Evolutionary conservation across 2,329 filamentous ascomycete species (phyloP).

Genomic region (Drechslerella dactyloides): DNA sequence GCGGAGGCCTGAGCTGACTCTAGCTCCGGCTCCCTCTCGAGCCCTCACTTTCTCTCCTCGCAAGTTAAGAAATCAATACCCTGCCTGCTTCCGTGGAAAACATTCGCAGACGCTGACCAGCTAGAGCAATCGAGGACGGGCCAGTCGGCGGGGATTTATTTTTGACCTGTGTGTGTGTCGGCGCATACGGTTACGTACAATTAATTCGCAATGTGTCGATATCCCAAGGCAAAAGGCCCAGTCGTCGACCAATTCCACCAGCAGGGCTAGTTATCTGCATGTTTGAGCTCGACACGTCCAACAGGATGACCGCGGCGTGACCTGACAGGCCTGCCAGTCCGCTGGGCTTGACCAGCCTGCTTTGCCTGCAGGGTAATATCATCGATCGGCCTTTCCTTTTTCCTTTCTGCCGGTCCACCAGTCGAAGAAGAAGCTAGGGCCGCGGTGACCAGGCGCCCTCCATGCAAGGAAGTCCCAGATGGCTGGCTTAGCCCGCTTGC

Average conservation of each 20-base stretch:
- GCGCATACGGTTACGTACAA: slow-evolving; percentile 3
- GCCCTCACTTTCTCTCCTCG: no score
- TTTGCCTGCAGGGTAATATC: not conserved
- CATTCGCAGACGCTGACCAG: no score
- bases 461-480: not conserved
- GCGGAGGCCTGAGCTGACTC: not conserved
- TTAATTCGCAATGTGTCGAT: not conserved
- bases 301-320: slow-evolving; percentile 3
- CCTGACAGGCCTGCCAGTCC: slow-evolving; percentile 7
- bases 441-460: not conserved
- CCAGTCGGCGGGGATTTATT: no score
- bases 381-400: slow-evolving; percentile 9
- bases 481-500: not conserved
- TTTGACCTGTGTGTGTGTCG: not conserved
- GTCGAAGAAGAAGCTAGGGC: not conserved
- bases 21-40: no score
- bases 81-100: no score
- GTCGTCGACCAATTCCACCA: slow-evolving; percentile 1
- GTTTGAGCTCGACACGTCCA: slow-evolving; percentile 5
- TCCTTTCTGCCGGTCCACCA: slow-evolving; percentile 1
- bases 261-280: not conserved
- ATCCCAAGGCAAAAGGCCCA: not conserved
- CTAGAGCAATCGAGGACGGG: no score
- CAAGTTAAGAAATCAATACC: no score
- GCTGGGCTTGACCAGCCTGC: no score